phyloP scores from a whole-genome alignment of 805 yeast species.

The Cyberlindnera mrakii region DNA sequence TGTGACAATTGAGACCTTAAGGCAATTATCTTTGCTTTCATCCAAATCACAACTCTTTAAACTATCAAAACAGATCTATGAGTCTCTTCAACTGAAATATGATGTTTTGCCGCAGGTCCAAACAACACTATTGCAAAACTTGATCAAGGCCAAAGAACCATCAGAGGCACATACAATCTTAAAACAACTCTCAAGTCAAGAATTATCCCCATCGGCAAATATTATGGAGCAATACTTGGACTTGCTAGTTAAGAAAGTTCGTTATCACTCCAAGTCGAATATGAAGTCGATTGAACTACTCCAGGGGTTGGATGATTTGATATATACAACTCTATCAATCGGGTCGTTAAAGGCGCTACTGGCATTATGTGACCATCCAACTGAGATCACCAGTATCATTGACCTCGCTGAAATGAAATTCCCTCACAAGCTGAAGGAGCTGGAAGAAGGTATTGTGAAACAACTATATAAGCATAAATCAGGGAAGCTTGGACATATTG shows the following conservation, averaged over 20 bases:
- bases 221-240: slow-evolving; percentile 3
- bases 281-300: neutral
- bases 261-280: neutral
- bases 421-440: neutral
- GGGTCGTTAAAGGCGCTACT: neutral
- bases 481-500: neutral
- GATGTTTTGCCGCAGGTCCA: slow-evolving; percentile 1
- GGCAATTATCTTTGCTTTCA: neutral
- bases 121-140: neutral
- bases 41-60: too few species aligned
- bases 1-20: neutral
- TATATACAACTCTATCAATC: slow-evolving; percentile 5
- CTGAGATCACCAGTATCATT: slow-evolving; percentile 8
- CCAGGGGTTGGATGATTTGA: slow-evolving; percentile 7
- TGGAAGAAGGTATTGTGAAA: neutral
- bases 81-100: too few species aligned
- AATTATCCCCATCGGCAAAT: neutral
- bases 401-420: slow-evolving; percentile 8
- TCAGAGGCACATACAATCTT: neutral
- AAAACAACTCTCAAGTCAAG: neutral
- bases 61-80: too few species aligned
- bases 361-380: neutral
- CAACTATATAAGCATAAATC: neutral
- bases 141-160: slow-evolving; percentile 1
- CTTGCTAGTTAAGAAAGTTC: neutral